These are phyloP conservation scores for Beauveria asiatica DNA, from an alignment of 2,329 filamentous ascomycete species.

Conservation along the genomic window DNA sequence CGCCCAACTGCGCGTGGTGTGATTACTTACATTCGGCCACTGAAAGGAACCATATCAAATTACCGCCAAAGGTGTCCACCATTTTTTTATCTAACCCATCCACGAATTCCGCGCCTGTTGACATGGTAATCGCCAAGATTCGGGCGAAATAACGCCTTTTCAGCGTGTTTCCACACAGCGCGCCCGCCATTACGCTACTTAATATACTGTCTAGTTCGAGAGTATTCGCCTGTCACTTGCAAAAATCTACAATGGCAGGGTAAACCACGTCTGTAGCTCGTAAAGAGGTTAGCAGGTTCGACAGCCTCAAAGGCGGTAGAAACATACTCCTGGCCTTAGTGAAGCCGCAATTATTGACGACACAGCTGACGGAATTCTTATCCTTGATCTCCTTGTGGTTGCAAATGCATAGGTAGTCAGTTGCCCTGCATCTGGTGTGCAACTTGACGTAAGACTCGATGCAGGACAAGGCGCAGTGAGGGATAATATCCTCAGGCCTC, in stretches of 20 bases:
- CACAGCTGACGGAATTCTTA: slow-evolving; percentile 25
- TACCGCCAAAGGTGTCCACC: too few species aligned
- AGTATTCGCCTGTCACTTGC: background rate
- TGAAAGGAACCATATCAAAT: too few species aligned
- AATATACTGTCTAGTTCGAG: too few species aligned
- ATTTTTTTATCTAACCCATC: too few species aligned
- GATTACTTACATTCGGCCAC: too few species aligned
- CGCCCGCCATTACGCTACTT: too few species aligned
- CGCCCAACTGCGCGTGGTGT: too few species aligned
- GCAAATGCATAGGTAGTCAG: slow-evolving; percentile 29
- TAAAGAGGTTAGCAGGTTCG: background rate
- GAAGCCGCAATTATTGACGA: slow-evolving; percentile 27
- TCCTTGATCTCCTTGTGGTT: slow-evolving; percentile 26
- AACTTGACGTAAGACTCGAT: slow-evolving; percentile 20
- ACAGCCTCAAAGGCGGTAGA: background rate
- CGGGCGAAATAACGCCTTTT: too few species aligned
- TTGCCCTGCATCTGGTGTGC: slow-evolving; percentile 19
- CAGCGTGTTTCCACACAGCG: too few species aligned
- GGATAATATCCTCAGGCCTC: slow-evolving; percentile 24
- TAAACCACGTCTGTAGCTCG: background rate
- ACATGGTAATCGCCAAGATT: too few species aligned
- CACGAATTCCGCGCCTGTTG: too few species aligned
- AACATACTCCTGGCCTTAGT: slow-evolving; percentile 28
- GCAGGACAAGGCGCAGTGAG: slow-evolving; percentile 30
- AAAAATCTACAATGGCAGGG: background rate